phyloP scores from a whole-genome alignment of 1,139 yeast species.

The Suhomyces choctaworum region DNA sequence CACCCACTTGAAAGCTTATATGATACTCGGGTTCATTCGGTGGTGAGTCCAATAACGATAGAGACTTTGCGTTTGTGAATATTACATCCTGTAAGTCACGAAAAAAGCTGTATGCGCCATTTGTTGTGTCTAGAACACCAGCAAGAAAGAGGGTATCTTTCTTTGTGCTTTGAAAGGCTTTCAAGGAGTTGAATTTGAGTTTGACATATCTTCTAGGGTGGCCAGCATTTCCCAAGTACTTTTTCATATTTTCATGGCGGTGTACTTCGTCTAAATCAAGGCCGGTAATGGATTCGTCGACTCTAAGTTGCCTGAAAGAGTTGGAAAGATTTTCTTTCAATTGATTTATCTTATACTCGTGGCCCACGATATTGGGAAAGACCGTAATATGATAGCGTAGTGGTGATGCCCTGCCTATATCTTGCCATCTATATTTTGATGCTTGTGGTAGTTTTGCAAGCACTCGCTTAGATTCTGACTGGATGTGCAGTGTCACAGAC shows the following conservation, averaged over 20 bases:
- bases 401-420: constrained; percentile 5
- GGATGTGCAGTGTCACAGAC: constrained; percentile 3
- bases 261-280: constrained; percentile 9
- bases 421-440: constrained; percentile 13
- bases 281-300: constrained; percentile 7
- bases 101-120: constrained; percentile 7
- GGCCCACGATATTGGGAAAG: constrained; percentile 18
- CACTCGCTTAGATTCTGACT: constrained; percentile 4
- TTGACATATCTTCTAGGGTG: constrained; percentile 8
- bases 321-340: constrained; percentile 12
- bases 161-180: constrained; percentile 7
- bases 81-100: constrained; percentile 10
- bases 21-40: constrained; percentile 9
- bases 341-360: constrained; percentile 13
- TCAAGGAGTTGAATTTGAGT: constrained; percentile 12
- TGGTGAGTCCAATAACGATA: constrained; percentile 1
- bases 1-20: constrained; percentile 14
- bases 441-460: constrained; percentile 1
- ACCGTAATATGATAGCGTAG: constrained; percentile 20
- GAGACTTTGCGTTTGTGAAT: constrained; percentile 9
- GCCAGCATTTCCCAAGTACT: constrained; percentile 9
- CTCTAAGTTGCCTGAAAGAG: constrained; percentile 9
- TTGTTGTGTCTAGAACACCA: constrained; percentile 10
- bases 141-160: constrained; percentile 14
- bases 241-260: constrained; percentile 6